phyloP scores from a whole-genome alignment of 2,329 filamentous ascomycete genomes.

The Trichophyton rubrum region DNA sequence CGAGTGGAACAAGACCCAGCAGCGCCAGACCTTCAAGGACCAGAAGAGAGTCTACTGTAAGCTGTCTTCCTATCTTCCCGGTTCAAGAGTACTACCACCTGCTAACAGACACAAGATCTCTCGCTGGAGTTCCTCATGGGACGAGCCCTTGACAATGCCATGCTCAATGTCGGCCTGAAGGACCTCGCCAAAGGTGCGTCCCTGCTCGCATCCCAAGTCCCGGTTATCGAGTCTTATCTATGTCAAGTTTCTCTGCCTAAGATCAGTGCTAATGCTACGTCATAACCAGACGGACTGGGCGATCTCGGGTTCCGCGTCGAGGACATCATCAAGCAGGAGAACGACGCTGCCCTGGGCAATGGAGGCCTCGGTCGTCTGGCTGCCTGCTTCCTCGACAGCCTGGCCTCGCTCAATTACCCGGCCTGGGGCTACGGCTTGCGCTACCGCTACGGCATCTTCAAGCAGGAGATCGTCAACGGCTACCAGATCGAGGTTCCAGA shows the following conservation, averaged over 20 bases:
- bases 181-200: conserved; percentile 61
- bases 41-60: conserved; percentile 85
- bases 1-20: conserved; percentile 97
- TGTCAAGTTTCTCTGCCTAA: background rate
- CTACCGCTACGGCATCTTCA: conserved; percentile 97
- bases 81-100: too few species aligned
- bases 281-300: conserved; percentile 54
- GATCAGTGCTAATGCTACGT: background rate
- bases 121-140: conserved; percentile 98
- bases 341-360: conserved; percentile 91
- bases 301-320: conserved; percentile 96
- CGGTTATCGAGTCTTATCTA: too few species aligned
- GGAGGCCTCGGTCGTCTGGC: conserved; percentile 89
- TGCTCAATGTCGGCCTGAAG: conserved; percentile 90
- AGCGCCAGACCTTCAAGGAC: conserved; percentile 81
- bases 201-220: too few species aligned
- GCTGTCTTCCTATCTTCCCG: too few species aligned
- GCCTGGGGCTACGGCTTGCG: conserved; percentile 95
- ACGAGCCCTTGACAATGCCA: conserved; percentile 89
- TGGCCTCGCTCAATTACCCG: conserved; percentile 87
- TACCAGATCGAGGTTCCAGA: conserved; percentile 98
- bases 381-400: conserved; percentile 91
- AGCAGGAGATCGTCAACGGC: conserved; percentile 95
- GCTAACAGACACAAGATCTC: conserved; percentile 46
- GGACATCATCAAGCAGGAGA: conserved; percentile 86